A percentile compares a stretch with the other conserved stretches of the same genome.
Conservation (phyloP, 106 monocot species). For the Iris macrosiphon region DNA sequence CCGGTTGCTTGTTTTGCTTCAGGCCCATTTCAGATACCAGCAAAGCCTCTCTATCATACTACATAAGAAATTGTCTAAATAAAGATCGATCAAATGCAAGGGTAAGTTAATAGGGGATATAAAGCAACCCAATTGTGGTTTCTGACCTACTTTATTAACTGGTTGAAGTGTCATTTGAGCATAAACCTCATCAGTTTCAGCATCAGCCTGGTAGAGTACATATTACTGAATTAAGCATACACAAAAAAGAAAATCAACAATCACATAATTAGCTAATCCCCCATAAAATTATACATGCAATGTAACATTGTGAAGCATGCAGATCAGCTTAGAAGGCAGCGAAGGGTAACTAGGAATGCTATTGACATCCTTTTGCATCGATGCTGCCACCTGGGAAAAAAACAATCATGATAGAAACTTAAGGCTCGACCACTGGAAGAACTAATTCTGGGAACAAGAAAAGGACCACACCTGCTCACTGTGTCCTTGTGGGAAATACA, state of each 20-base stretch:
- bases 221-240: background rate
- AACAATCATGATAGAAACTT: conserved; percentile 4
- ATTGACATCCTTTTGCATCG: conserved; percentile 74
- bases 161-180: conserved; percentile 96
- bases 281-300: conserved; percentile 49
- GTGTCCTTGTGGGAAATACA: conserved; percentile 93
- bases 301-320: conserved; percentile 71
- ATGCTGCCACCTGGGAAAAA: conserved; percentile 72
- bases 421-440: no score
- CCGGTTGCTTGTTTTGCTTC: conserved; percentile 78
- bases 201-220: conserved; percentile 58
- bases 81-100: background rate
- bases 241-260: conserved; percentile 7
- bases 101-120: background rate
- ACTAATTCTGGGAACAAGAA: no score
- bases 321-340: conserved; percentile 79
- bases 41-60: conserved; percentile 81
- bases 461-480: conserved; percentile 98
- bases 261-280: background rate
- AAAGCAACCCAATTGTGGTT: conserved; percentile 4
- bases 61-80: background rate
- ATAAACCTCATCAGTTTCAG: conserved; percentile 92
- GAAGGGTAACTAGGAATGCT: conserved; percentile 68
- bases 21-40: conserved; percentile 76
- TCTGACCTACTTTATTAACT: conserved; percentile 81